These are phyloP conservation scores for Pichia manshurica DNA, from an alignment of 805 yeast genomes.

Conservation along the genomic window DNA sequence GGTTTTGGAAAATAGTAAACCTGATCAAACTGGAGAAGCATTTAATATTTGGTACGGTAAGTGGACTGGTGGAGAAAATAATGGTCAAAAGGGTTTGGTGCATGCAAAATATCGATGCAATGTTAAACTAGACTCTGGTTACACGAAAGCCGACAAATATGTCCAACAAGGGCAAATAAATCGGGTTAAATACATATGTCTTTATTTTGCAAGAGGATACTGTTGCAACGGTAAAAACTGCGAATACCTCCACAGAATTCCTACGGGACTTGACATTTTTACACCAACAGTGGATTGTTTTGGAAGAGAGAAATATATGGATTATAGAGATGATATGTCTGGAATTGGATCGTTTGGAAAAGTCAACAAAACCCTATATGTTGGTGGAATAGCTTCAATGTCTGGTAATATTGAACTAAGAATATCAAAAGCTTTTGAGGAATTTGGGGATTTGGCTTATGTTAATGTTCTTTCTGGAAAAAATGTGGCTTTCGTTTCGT, in stretches of 20 bases:
- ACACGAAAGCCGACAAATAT: slow-evolving; percentile 59
- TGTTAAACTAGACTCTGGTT: slow-evolving; percentile 62
- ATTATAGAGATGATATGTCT: slow-evolving; percentile 86
- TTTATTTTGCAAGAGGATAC: slow-evolving; percentile 85
- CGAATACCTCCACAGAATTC: slow-evolving; percentile 71
- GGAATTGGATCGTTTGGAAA: slow-evolving; percentile 81
- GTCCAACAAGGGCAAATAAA: slow-evolving; percentile 25
- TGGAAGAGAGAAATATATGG: slow-evolving; percentile 81
- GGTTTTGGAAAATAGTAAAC: slow-evolving; percentile 50
- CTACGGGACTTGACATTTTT: slow-evolving; percentile 51
- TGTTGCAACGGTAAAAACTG: slow-evolving; percentile 78
- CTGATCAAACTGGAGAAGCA: slow-evolving; percentile 73
- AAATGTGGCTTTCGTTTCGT: slow-evolving; percentile 77
- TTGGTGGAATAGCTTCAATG: slow-evolving; percentile 51
- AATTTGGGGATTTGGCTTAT: slow-evolving; percentile 71
- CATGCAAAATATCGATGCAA: slow-evolving; percentile 56
- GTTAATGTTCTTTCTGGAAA: slow-evolving; percentile 55
- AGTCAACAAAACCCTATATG: slow-evolving; percentile 68
- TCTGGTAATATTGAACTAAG: slow-evolving; percentile 31
- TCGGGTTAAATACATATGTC: slow-evolving; percentile 50
- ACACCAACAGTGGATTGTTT: slow-evolving; percentile 78
- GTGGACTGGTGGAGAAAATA: slow-evolving; percentile 76
- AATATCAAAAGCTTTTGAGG: slow-evolving; percentile 48
- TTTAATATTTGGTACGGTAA: slow-evolving; percentile 85
- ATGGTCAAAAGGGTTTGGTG: slow-evolving; percentile 34